Base-by-base conservation (phyloP, 1,139 yeast genomes). In the Pichia sp. region DNA sequence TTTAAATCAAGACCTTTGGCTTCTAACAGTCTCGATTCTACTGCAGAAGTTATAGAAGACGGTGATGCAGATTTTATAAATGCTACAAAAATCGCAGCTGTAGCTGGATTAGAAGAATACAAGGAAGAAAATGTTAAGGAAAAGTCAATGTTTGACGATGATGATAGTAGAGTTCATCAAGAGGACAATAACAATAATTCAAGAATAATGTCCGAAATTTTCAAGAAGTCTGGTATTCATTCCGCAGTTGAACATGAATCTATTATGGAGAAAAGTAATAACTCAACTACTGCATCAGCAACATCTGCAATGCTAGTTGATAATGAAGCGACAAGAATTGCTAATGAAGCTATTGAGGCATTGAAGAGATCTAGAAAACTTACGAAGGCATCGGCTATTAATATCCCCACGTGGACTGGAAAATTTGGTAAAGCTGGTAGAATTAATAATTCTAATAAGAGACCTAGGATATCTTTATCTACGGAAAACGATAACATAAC, bases 361-460 rank as follows among this genome's bases (percentile, higher is more conserved):
- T 66, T 92, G 48, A 71, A 79, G 47, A 74, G 75, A 49, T 87
- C 96, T 0, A 66, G 96, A 41, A 74, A 69, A 46, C 66, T 69
- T 28, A 78, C 96, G 0, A 71, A 87, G 43, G 73, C 71, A 49
- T 78, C 79, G 24, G 76, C 75, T 30, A 70, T 89, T 28, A 96
- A 96, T 4, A 80, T 85, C 0, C 97, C 97, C 0, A 92, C 98
- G 0, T 92, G 97, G 95, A 92, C 98, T 0, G 98, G 98, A 0
- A 77, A 77, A 54, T 87, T 83, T 68, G 98, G 98, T 0, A 63
- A 69, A 24, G 96, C 96, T 0, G 96, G 96, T 47, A 55, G 40
- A 36, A 5, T 23, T 8, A 20, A 29, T 9, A 33, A 8, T 11
- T 7, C 27, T 6, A 28, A 29, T 27, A 34, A 28, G 20, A 23